Evolutionary conservation across 2,329 filamentous ascomycete genomes (phyloP).

Genomic region (Raffaelea albimanens): DNA sequence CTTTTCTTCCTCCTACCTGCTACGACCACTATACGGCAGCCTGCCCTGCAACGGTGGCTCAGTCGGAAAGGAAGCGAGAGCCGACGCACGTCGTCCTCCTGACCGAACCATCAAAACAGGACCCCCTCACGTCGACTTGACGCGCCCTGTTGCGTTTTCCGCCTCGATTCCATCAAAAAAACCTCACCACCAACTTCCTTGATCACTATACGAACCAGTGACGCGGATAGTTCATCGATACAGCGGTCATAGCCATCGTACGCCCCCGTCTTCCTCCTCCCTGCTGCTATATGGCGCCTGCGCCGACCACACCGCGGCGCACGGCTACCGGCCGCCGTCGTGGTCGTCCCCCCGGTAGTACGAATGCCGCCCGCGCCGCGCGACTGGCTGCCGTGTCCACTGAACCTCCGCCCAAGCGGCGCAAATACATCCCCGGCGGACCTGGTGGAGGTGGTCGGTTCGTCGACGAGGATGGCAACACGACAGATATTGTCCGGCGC

Average conservation of each 20-base stretch:
- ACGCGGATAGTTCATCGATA: too few relatives aligned
- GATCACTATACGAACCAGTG: too few relatives aligned
- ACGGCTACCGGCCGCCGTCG: constrained; percentile 34
- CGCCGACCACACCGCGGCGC: constrained; percentile 29
- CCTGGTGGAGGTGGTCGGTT: constrained; percentile 80
- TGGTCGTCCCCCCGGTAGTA: constrained; percentile 30
- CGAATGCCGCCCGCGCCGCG: constrained; percentile 23
- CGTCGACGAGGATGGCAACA: constrained; percentile 58
- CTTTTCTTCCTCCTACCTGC: neutral
- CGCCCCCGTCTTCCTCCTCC: neutral
- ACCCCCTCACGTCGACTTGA: too few relatives aligned
- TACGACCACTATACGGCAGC: too few relatives aligned
- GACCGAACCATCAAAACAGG: too few relatives aligned
- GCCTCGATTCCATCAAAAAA: too few relatives aligned
- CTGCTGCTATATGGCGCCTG: constrained; percentile 19
- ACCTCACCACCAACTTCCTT: too few relatives aligned
- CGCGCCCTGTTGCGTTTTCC: too few relatives aligned
- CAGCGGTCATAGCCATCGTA: neutral
- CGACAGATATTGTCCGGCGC: constrained; percentile 9
- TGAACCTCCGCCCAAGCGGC: constrained; percentile 60
- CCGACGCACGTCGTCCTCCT: too few relatives aligned
- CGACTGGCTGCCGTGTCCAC: constrained; percentile 28
- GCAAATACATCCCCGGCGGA: constrained; percentile 76
- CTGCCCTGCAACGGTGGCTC: too few relatives aligned
- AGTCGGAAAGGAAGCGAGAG: too few relatives aligned